A percentile compares a stretch with the other conserved stretches of the same genome.
Conservation (phyloP, 2,329 filamentous ascomycete species). For the Pseudodiploospora longispora region DNA sequence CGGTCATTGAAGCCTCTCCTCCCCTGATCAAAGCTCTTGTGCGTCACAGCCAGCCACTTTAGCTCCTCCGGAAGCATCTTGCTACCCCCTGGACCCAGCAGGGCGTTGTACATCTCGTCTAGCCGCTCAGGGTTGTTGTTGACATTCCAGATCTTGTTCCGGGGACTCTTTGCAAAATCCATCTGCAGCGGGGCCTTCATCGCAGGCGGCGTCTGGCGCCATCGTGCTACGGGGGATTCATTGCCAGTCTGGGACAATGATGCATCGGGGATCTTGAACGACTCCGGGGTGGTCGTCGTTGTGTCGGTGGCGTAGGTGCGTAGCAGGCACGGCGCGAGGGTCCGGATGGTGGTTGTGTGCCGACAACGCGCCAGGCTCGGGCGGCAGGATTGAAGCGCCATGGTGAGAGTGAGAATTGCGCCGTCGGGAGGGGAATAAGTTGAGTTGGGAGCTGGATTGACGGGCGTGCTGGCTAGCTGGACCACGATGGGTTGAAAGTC, state of each 20-base stretch:
- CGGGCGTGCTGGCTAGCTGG: not conserved
- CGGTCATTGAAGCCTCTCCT: conserved; percentile 90
- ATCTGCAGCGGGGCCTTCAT: conserved; percentile 64
- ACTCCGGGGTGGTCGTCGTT: conserved; percentile 15
- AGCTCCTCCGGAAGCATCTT: conserved; percentile 77
- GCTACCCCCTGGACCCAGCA: conserved; percentile 67
- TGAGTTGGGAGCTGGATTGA: not conserved
- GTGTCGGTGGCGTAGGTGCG: conserved; percentile 22
- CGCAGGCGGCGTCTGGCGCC: conserved; percentile 59
- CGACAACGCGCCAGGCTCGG: conserved; percentile 18
- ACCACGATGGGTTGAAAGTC: not conserved
- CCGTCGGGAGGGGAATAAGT: conserved; percentile 1
- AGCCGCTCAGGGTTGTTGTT: conserved; percentile 69
- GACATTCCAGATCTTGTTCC: conserved; percentile 51
- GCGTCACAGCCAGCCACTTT: conserved; percentile 94
- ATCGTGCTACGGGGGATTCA: conserved; percentile 43
- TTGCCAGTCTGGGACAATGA: conserved; percentile 3
- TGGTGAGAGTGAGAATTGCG: conserved; percentile 13
- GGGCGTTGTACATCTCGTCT: conserved; percentile 66
- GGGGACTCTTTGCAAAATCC: conserved; percentile 47
- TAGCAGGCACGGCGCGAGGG: conserved; percentile 13
- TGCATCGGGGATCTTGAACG: conserved; percentile 15
- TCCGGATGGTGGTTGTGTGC: conserved; percentile 14
- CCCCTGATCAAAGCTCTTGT: conserved; percentile 97
- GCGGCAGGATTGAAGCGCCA: conserved; percentile 27